Percentiles rank a stretch among this genome's conserved stretches.
Conservation (phyloP, 352 stramenopile species). For the Phytopythium aichiense region DNA sequence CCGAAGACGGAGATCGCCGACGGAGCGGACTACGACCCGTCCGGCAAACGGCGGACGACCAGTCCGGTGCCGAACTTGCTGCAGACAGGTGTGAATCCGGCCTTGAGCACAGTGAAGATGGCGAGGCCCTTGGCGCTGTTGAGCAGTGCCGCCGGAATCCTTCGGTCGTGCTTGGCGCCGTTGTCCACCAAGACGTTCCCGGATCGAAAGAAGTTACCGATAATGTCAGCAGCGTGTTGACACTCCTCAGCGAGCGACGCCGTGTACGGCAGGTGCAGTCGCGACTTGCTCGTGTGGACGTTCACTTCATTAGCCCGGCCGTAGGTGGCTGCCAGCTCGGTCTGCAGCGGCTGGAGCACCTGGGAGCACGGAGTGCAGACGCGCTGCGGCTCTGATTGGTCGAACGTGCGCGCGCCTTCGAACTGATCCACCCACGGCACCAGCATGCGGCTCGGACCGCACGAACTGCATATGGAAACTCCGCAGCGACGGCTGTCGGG, state of each 20-base stretch:
- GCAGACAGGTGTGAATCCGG: slow-evolving; percentile 49
- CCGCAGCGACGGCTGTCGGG: slow-evolving; percentile 43
- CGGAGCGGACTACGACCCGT: slow-evolving; percentile 83
- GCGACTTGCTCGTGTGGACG: slow-evolving; percentile 31
- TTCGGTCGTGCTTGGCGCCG: slow-evolving; percentile 33
- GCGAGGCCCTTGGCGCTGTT: slow-evolving; percentile 49
- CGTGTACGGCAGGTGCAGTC: slow-evolving; percentile 53
- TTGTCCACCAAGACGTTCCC: slow-evolving; percentile 31
- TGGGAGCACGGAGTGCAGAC: slow-evolving; percentile 49
- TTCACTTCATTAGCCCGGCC: slow-evolving; percentile 44
- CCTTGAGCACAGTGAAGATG: slow-evolving; percentile 54
- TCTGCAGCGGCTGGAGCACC: slow-evolving; percentile 40
- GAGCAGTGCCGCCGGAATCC: slow-evolving; percentile 45
- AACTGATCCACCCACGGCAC: slow-evolving; percentile 52
- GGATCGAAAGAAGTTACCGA: slow-evolving; percentile 64
- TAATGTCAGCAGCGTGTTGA: slow-evolving; percentile 57
- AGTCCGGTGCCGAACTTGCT: slow-evolving; percentile 68
- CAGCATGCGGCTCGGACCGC: slow-evolving; percentile 49
- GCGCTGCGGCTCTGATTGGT: slow-evolving; percentile 49
- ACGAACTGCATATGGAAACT: slow-evolving; percentile 48
- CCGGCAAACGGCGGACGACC: slow-evolving; percentile 66
- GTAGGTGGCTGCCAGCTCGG: slow-evolving; percentile 41
- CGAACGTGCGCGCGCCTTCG: slow-evolving; percentile 39
- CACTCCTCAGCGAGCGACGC: slow-evolving; percentile 52
- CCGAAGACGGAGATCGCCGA: slow-evolving; percentile 86